Percentiles rank a stretch among this genome's conserved stretches.
These are phyloP conservation scores for Globisporangium uncinulatum DNA, from an alignment of 352 stramenopile species.

Conservation along the genomic window DNA sequence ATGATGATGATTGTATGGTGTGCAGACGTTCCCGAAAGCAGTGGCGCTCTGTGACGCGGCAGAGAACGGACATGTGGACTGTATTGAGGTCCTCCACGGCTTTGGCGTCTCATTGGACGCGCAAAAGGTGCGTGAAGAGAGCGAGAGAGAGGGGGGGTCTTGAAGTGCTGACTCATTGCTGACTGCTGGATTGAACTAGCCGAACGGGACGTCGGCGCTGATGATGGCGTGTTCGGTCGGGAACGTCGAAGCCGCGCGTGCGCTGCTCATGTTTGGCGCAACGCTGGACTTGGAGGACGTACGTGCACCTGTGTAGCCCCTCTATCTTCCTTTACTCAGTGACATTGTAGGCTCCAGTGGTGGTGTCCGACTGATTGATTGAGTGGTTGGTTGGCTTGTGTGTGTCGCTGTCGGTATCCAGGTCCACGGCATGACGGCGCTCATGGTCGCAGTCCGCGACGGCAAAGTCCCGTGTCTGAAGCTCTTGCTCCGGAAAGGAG, in stretches of 20 bases:
- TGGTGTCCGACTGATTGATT: too few species aligned
- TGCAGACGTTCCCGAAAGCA: conserved; percentile 65
- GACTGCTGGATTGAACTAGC: conserved; percentile 25
- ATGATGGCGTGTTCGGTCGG: conserved; percentile 84
- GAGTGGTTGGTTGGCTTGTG: background rate
- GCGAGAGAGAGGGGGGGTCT: too few species aligned
- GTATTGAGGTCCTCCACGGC: conserved; percentile 72
- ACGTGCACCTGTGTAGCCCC: conserved; percentile 3
- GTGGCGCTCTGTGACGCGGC: conserved; percentile 76
- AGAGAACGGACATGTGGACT: conserved; percentile 79
- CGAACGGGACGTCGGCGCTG: conserved; percentile 68
- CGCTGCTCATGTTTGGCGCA: conserved; percentile 80
- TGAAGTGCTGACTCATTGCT: background rate
- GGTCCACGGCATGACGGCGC: conserved; percentile 75
- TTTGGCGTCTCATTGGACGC: conserved; percentile 78
- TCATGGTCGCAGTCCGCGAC: conserved; percentile 79
- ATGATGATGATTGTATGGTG: conserved; percentile 8
- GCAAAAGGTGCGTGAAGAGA: conserved; percentile 50
- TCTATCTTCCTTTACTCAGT: too few species aligned
- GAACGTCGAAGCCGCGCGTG: conserved; percentile 79
- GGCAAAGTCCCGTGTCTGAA: conserved; percentile 57
- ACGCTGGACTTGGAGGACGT: conserved; percentile 84
- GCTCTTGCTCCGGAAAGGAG: conserved; percentile 74
- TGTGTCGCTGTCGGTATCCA: conserved; percentile 8
- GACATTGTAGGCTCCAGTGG: too few species aligned